Evolutionary conservation across 306 rosid species (phyloP).

Genomic region (Inga oerstediana): DNA sequence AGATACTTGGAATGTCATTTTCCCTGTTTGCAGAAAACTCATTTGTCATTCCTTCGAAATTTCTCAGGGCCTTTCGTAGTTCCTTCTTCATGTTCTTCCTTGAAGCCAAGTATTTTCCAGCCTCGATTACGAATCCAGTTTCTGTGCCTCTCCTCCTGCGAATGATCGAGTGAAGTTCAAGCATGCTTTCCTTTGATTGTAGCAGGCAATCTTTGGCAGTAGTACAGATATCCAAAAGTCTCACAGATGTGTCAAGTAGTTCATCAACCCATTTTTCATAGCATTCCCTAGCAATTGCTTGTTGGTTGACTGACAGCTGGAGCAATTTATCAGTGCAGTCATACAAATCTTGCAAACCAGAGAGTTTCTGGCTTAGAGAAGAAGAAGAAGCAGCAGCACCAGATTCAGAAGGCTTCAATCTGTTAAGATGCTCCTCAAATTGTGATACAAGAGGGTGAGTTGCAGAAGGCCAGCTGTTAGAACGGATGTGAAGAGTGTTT

Average conservation of each 20-base stretch:
- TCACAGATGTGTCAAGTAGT: conserved; percentile 32
- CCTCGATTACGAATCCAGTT: neutral
- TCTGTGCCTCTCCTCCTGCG: conserved; percentile 17
- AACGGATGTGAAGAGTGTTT: conserved; percentile 37
- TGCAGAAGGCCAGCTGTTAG: conserved; percentile 45
- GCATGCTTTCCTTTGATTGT: conserved; percentile 34
- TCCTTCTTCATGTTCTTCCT: conserved; percentile 28
- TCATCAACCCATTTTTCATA: conserved; percentile 19
- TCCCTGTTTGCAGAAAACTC: conserved; percentile 12
- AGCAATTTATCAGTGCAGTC: conserved; percentile 36
- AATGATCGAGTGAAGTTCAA: conserved; percentile 18
- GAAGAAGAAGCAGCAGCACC: conserved; percentile 28
- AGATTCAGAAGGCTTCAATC: conserved; percentile 36
- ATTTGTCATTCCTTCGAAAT: conserved; percentile 24
- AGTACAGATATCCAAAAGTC: conserved; percentile 27
- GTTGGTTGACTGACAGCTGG: conserved; percentile 21
- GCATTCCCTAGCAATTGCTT: conserved; percentile 26
- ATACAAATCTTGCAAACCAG: conserved; percentile 34
- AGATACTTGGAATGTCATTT: conserved; percentile 3
- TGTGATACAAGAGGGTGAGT: conserved; percentile 42
- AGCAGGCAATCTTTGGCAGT: conserved; percentile 25
- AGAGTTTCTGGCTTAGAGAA: conserved; percentile 13
- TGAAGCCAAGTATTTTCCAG: conserved; percentile 29
- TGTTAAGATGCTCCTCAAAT: conserved; percentile 28
- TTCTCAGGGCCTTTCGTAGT: conserved; percentile 18